Percentiles rank a stretch among this genome's conserved stretches.
Evolutionary conservation across 176 grass and related monocot species (phyloP).

Genomic region (Oryza meyeriana): DNA sequence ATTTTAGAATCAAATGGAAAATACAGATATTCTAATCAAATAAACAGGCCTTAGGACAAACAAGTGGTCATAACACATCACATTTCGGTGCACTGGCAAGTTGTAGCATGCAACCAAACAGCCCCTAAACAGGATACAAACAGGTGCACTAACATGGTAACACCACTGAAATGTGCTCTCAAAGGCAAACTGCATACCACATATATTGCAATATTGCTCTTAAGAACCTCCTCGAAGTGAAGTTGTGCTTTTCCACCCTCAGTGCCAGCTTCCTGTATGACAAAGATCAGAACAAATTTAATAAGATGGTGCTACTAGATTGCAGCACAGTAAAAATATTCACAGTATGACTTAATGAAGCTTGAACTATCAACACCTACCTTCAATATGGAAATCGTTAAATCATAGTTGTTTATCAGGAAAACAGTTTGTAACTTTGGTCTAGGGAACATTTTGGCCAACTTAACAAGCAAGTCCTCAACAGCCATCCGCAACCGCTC

Average conservation of each 20-base stretch:
- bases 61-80: too few species aligned
- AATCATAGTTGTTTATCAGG: constrained; percentile 98
- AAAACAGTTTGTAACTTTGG: constrained; percentile 90
- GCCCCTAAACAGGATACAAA: too few species aligned
- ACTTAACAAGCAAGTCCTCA: constrained; percentile 87
- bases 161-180: background rate
- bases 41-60: too few species aligned
- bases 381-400: constrained; percentile 91
- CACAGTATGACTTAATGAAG: background rate
- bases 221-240: constrained; percentile 93
- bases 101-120: too few species aligned
- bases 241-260: constrained; percentile 84
- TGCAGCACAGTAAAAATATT: background rate
- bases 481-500: constrained; percentile 88
- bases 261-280: constrained; percentile 80
- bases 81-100: too few species aligned
- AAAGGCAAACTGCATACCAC: constrained; percentile 60
- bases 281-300: constrained; percentile 16
- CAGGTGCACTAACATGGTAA: too few species aligned
- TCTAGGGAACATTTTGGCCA: constrained; percentile 83
- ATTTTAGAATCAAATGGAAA: too few species aligned
- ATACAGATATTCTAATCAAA: too few species aligned
- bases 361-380: constrained; percentile 35
- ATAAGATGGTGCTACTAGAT: background rate
- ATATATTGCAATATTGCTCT: constrained; percentile 95